Conservation (phyloP, 2,329 filamentous ascomycete species). For the Tolypocladium guangdongense region DNA sequence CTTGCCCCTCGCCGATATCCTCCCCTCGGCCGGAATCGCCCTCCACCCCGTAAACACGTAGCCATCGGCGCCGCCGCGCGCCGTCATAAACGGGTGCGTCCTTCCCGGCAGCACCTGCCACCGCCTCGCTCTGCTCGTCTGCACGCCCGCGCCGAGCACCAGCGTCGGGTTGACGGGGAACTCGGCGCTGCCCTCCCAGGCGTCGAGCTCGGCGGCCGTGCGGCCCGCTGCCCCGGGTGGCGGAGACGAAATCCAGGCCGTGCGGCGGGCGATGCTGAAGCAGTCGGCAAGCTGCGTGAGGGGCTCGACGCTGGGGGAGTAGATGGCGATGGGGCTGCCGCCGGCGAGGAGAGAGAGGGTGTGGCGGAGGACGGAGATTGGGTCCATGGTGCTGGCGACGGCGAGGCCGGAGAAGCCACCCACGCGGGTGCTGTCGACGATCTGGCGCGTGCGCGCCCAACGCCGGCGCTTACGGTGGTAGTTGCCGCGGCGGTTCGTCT, state of each 20-base stretch:
- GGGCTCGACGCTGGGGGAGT: conserved; percentile 71
- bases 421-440: conserved; percentile 62
- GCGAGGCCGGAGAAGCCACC: conserved; percentile 78
- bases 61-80: conserved; percentile 75
- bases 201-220: conserved; percentile 38
- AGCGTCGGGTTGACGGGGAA: conserved; percentile 84
- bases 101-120: conserved; percentile 90
- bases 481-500: conserved; percentile 69
- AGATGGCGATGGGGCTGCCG: conserved; percentile 76
- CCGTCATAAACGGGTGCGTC: conserved; percentile 92
- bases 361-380: conserved; percentile 61
- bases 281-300: conserved; percentile 68
- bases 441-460: conserved; percentile 60
- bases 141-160: conserved; percentile 66
- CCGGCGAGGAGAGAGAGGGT: conserved; percentile 71
- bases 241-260: conserved; percentile 55
- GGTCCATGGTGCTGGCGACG: conserved; percentile 74
- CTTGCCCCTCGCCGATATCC: conserved; percentile 73
- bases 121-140: conserved; percentile 64
- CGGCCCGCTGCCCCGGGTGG: conserved; percentile 34
- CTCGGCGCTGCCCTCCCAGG: conserved; percentile 53
- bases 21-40: conserved; percentile 68
- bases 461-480: conserved; percentile 84
- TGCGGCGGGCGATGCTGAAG: conserved; percentile 70
- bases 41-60: conserved; percentile 79